These are phyloP conservation scores for Fusarium sp. DNA, from an alignment of 2,329 filamentous ascomycete genomes.

Conservation along the genomic window DNA sequence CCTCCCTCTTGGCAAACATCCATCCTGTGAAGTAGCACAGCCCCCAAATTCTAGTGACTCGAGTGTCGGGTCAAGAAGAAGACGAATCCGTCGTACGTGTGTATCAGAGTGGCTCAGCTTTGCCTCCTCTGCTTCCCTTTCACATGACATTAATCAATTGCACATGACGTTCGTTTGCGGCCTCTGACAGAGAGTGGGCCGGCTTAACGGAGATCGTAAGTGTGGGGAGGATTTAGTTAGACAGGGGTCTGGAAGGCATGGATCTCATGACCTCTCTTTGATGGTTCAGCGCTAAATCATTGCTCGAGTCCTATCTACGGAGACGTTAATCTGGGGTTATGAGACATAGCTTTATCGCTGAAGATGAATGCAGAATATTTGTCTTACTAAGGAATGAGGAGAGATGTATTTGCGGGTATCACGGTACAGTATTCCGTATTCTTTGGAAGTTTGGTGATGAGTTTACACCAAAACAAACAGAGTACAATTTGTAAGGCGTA, in stretches of 20 bases:
- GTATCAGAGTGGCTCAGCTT: conserved; percentile 24
- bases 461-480: neutral
- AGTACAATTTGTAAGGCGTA: neutral
- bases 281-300: conserved; percentile 1
- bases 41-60: conserved; percentile 7
- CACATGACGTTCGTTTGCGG: conserved; percentile 35
- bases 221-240: conserved; percentile 22
- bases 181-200: conserved; percentile 24
- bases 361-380: neutral
- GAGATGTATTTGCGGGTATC: neutral
- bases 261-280: conserved; percentile 17
- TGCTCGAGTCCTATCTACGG: conserved; percentile 2
- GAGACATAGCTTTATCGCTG: conserved; percentile 5
- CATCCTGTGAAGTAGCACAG: conserved; percentile 18
- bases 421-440: neutral
- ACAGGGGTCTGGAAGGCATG: conserved; percentile 4
- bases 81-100: conserved; percentile 13
- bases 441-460: neutral
- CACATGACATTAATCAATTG: conserved; percentile 36
- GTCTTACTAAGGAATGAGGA: neutral
- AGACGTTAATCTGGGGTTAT: conserved; percentile 9
- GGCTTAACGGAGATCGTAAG: neutral
- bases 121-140: conserved; percentile 21
- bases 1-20: conserved; percentile 8
- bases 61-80: conserved; percentile 5